Base-by-base conservation (phyloP, 176 grass and related monocot species). In the Saccharum spontaneum region DNA sequence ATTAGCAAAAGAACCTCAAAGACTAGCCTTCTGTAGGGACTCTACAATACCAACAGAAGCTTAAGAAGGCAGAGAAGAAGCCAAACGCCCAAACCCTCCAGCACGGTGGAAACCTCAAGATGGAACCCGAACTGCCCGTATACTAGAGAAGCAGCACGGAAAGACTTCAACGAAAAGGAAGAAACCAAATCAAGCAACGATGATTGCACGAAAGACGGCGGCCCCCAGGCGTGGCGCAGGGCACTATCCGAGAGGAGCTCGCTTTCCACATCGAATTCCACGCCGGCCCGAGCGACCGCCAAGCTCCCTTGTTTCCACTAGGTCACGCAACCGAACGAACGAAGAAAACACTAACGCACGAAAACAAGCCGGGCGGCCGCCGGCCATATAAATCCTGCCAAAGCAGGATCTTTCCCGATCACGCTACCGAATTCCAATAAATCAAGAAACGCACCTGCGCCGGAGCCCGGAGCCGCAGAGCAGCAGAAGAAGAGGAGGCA, bases 111-210 rank as follows among this genome's bases (percentile, higher is more conserved):
- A 31, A 73, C 17, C 30, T 45, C 75, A 20, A 5, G 67, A 45
- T 26, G 40, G 24, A 50, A n/a, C 11, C 12, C 46, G 41, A 72
- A 79, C 31, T 31, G 33, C 28, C 71, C 15, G 40, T 36, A 69
- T 44, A 67, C 68, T 84, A 54, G 30, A 43, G 33, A 76, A 30
- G 40, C 75, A 77, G 40, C 65, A 60, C 20, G 55, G 33, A 59
- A 81, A 88, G 79, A 63, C 85, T 80, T 84, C 7, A 84, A 75
- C 75, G 20, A 39, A 87, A 87, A 71, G 85, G 33, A 84, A 84
- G 52, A 52, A 79, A 76, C 76, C 50, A 69, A 90, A 90, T 87
- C 75, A 90, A 90, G 85, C 80, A 90, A 87, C 81, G 81, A 90
- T 84, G 89, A 90, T 87, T 87, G 20, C 89, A 87, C 69, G 84